phyloP scores from a whole-genome alignment of 306 rosid species.

The Alnus rubra region DNA sequence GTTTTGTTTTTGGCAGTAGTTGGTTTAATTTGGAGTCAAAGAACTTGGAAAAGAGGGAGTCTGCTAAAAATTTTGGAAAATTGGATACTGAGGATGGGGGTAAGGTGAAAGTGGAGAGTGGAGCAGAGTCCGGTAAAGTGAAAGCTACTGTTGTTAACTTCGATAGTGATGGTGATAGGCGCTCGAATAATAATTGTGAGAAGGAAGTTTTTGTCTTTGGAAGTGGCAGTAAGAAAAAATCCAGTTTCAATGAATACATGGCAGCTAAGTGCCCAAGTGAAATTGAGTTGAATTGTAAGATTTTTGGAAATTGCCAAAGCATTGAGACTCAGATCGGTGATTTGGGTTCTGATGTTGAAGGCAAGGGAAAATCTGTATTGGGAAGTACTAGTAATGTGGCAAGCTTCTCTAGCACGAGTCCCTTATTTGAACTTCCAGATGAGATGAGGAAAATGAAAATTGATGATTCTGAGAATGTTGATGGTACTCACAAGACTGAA shows the following conservation, averaged over 20 bases:
- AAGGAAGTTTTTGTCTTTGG: slow-evolving; percentile 36
- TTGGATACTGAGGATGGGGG: slow-evolving; percentile 16
- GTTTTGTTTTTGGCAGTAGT: slow-evolving; percentile 27
- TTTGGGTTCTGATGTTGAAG: slow-evolving; percentile 23
- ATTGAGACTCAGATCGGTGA: slow-evolving; percentile 22
- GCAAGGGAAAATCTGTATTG: slow-evolving; percentile 21
- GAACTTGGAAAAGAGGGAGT: slow-evolving; percentile 1
- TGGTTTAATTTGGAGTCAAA: slow-evolving; percentile 24
- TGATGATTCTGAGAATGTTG: slow-evolving; percentile 38
- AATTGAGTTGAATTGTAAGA: slow-evolving; percentile 10
- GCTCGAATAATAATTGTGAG: slow-evolving; percentile 24
- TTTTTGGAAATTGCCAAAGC: slow-evolving; percentile 14
- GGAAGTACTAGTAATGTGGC: slow-evolving; percentile 27
- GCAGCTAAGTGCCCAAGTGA: slow-evolving; percentile 5
- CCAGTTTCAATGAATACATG: slow-evolving; percentile 13
- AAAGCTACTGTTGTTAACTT: slow-evolving; percentile 20
- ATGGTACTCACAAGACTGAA: slow-evolving; percentile 21
- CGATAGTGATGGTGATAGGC: background rate
- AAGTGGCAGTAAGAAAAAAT: slow-evolving; percentile 15
- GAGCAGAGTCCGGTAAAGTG: slow-evolving; percentile 19
- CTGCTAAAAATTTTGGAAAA: slow-evolving; percentile 20
- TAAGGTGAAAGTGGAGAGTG: slow-evolving; percentile 31
- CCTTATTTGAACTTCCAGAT: slow-evolving; percentile 45
- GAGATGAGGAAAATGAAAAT: slow-evolving; percentile 67
- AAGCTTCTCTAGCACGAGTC: slow-evolving; percentile 23